phyloP scores from a whole-genome alignment of 225 moss, liverwort and hornwort genomes.

The Bryum argenteum region DNA sequence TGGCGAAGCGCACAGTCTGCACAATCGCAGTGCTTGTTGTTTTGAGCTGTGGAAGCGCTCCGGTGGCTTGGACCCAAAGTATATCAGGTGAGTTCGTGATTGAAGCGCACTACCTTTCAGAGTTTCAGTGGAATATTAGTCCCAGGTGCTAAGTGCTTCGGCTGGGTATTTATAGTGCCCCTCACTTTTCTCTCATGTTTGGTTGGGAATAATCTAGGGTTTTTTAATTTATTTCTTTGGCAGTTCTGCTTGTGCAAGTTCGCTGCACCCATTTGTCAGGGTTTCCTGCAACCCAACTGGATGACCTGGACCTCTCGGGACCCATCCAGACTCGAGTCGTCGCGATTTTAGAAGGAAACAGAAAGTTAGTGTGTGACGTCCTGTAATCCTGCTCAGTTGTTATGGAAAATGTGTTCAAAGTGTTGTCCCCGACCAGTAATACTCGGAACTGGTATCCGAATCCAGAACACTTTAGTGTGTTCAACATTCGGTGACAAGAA shows the following conservation, averaged over 20 bases:
- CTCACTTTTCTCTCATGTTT: not conserved
- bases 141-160: not conserved
- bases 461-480: too few species aligned
- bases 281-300: not conserved
- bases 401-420: too few species aligned
- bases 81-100: conserved; percentile 12
- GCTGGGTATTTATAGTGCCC: not conserved
- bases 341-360: too few species aligned
- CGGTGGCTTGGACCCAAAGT: conserved; percentile 14
- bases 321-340: too few species aligned
- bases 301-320: not conserved
- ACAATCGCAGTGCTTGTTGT: conserved; percentile 6
- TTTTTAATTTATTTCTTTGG: too few species aligned
- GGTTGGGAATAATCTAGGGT: not conserved
- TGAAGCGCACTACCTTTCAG: not conserved
- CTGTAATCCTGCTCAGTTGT: too few species aligned
- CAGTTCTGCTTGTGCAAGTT: not conserved
- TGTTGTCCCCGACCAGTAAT: too few species aligned
- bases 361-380: too few species aligned
- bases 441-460: too few species aligned
- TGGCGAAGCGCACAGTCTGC: conserved; percentile 9
- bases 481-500: too few species aligned
- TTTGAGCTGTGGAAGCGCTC: conserved; percentile 17
- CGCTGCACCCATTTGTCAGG: not conserved
- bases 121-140: not conserved